phyloP scores from a whole-genome alignment of 768 basidiomycete species.

The Leccinum obscurum region DNA sequence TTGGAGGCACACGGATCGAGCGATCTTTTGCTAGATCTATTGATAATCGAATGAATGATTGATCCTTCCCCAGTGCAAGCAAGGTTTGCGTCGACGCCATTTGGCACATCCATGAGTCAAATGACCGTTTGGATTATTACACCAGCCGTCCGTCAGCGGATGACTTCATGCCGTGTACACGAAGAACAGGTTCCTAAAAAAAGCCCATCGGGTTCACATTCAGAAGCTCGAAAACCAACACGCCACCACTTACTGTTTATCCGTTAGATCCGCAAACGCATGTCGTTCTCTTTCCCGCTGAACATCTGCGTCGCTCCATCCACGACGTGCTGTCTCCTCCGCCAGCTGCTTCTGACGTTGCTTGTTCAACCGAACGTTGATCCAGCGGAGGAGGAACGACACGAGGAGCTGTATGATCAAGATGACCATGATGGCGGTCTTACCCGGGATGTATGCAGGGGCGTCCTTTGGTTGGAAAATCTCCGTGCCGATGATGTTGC shows the following conservation, averaged over 20 bases:
- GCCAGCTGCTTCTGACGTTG: conserved; percentile 44
- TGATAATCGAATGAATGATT: too few species aligned
- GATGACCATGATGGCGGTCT: conserved; percentile 62
- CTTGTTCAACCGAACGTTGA: conserved; percentile 54
- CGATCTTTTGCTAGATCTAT: too few species aligned
- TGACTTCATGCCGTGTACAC: conserved; percentile 48
- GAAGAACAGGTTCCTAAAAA: conserved; percentile 54
- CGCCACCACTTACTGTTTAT: conserved; percentile 52
- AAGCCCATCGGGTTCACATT: conserved; percentile 4
- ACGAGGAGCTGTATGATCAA: conserved; percentile 52
- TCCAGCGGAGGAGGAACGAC: conserved; percentile 49
- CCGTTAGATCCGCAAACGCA: conserved; percentile 64
- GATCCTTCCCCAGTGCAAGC: conserved; percentile 2
- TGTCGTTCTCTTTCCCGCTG: conserved; percentile 57
- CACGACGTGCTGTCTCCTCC: conserved; percentile 44
- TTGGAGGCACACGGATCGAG: too few species aligned
- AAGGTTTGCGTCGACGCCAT: too few species aligned
- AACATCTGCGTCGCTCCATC: conserved; percentile 60
- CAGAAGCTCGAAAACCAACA: not conserved
- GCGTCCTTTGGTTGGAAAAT: conserved; percentile 65
- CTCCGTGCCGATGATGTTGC: conserved; percentile 63
- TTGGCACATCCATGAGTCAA: too few species aligned
- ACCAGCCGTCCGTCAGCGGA: not conserved
- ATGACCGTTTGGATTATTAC: not conserved
- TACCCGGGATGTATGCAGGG: conserved; percentile 64